Base-by-base conservation (phyloP, 352 stramenopile genomes). In the Phytophthora palmivora region DNA sequence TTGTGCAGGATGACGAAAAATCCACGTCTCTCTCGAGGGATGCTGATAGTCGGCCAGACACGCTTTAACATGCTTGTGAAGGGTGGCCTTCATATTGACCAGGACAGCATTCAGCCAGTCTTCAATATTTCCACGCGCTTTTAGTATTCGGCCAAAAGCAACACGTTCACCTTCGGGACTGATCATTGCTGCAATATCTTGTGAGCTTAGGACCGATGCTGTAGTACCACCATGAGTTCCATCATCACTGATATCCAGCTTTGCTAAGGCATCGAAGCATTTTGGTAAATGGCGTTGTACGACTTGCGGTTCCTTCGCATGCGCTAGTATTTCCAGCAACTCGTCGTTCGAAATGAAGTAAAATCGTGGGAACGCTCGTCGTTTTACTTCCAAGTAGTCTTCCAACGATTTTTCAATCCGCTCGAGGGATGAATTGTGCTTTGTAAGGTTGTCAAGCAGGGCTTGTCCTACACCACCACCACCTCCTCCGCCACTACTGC, bases 291-390 rank as follows among this genome's bases (percentile, higher is more conserved):
- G 84, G 1, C 84, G 78, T 44, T 96, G 86, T 1, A 96, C 82
- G 14, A 84, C 79, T 26, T 86, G 78, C 1, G 86, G 87, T 26
- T 96, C 86, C 36, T 90, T 89, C 0, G 84, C 83, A 38, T 95
- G 85, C 0, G 87, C 79, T 6, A 96, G 50, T 26, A 96, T 92
- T 50, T 95, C 86, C 4, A 96, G 58, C 28, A 96, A 57, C 32
- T 96, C 89, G 44, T 95, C 88, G 58, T 95, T 95, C 28, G 84
- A 91, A 45, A 96, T 87, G 55, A 96, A 96, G 50, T 93, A 96
- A 42, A 96, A 96, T 1, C 89, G 76, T 1, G 89, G 87, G 56
- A 96, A 96, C 26, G 82, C 78, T 11, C 74, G 66, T n/a, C 89
- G 86, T 42, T 96, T 96, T 6, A 82, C 90, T 61, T 94, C 84